phyloP scores from a whole-genome alignment of 2,329 filamentous ascomycete genomes.

The Plectosphaerella cucumerina region DNA sequence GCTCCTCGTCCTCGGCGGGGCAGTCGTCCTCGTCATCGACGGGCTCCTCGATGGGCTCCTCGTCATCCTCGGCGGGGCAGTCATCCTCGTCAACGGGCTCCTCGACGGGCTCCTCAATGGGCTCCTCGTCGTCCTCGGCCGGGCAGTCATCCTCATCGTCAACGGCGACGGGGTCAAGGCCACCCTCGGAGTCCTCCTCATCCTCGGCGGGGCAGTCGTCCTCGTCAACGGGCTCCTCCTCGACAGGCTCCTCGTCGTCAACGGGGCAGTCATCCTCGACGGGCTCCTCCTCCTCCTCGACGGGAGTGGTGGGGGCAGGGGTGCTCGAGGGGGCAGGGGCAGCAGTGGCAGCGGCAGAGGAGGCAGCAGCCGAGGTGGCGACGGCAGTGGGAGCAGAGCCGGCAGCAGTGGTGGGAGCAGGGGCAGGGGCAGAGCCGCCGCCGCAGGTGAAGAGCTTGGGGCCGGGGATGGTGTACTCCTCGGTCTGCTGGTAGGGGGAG shows the following conservation, averaged over 20 bases:
- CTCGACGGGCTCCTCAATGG: slow-evolving; percentile 1
- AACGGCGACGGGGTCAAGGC: neutral
- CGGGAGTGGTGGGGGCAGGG: neutral
- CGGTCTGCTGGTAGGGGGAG: slow-evolving; percentile 39
- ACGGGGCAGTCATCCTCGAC: slow-evolving; percentile 9
- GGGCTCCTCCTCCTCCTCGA: neutral
- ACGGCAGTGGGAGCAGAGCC: slow-evolving; percentile 2
- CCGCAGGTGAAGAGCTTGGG: slow-evolving; percentile 44
- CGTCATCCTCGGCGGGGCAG: neutral
- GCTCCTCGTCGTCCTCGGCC: slow-evolving; percentile 4
- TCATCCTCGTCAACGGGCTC: slow-evolving; percentile 1
- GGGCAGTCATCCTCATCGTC: slow-evolving; percentile 10
- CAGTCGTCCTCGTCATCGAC: neutral
- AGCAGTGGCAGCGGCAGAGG: slow-evolving; percentile 1
- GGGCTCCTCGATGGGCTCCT: neutral
- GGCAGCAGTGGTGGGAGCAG: slow-evolving; percentile 2
- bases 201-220: neutral
- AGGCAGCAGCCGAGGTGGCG: neutral
- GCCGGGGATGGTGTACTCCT: slow-evolving; percentile 41
- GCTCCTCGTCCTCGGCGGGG: slow-evolving; percentile 1
- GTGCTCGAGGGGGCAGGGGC: slow-evolving; percentile 3
- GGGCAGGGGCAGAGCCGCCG: slow-evolving; percentile 4
- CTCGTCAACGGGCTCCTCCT: neutral
- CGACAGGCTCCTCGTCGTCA: slow-evolving; percentile 6
- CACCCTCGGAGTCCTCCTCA: slow-evolving; percentile 3